phyloP scores from a whole-genome alignment of 805 yeast genomes.

The Metschnikowia borealis region DNA sequence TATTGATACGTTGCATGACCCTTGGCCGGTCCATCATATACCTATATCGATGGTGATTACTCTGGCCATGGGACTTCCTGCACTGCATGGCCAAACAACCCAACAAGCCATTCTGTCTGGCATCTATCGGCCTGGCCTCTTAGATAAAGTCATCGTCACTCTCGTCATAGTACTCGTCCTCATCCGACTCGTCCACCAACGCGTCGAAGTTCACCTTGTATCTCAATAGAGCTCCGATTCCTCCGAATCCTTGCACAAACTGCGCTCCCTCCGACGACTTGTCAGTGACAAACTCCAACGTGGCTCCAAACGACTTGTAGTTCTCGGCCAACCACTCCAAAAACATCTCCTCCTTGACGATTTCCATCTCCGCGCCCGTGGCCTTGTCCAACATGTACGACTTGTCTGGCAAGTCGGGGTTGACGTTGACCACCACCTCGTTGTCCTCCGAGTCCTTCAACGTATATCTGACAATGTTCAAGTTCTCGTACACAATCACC shows the following conservation, averaged over 20 bases:
- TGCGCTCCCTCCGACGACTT: conserved; percentile 98
- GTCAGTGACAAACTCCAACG: conserved; percentile 93
- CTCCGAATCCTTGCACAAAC: conserved; percentile 97
- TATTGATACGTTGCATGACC: too few relatives aligned
- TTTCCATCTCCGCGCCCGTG: conserved; percentile 90
- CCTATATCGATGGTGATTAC: too few relatives aligned
- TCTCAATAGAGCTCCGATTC: conserved; percentile 94
- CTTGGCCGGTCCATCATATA: too few relatives aligned
- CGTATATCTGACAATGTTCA: conserved; percentile 79
- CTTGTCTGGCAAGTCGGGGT: conserved; percentile 71
- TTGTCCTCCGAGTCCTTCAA: conserved; percentile 80
- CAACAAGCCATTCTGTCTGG: too few relatives aligned
- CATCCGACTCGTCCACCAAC: conserved; percentile 82
- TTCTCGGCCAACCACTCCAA: conserved; percentile 98
- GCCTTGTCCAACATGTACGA: conserved; percentile 73
- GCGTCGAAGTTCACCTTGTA: conserved; percentile 97
- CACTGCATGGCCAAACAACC: too few relatives aligned
- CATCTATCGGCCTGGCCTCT: too few relatives aligned
- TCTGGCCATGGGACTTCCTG: too few relatives aligned
- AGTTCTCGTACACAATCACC: conserved; percentile 87
- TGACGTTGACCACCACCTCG: conserved; percentile 66
- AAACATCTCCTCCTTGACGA: conserved; percentile 76
- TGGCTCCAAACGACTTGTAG: conserved; percentile 91
- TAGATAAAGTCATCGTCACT: conserved; percentile 45
- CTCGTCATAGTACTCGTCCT: conserved; percentile 76